Evolutionary conservation across 2,329 filamentous ascomycete species (phyloP), one percentile per base, ranked within the genome.

Genomic region (Blastomyces percursus): DNA sequence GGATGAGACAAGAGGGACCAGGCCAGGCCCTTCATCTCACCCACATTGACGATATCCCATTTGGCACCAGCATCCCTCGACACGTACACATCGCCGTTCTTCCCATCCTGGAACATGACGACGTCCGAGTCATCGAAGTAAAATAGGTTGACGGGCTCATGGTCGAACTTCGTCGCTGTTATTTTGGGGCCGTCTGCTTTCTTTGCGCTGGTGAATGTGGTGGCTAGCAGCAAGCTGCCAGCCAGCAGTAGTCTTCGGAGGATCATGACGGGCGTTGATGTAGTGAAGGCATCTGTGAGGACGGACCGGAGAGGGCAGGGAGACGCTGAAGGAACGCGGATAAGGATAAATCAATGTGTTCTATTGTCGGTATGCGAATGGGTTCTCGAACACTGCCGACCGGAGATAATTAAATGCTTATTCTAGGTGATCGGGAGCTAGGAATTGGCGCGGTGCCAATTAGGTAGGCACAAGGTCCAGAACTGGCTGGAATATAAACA

Each of bases 101-200:
- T 74, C 59, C 79, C 71, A 72, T 96, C 89, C 69, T 88, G 86
- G 71, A 91, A 86, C 55, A 97, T 76, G 64, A 96, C 80, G 60
- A 88, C 84, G 73, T 96, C 87, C 67, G 90, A 92, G 74, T 93
- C 90, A 71, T 94, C 87, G 72, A 99, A 97, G 77, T 96, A 99
- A 77, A 89, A 88, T 67, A 96, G 79, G 72, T 86, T 86, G 61
- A 77, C 73, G 0, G 91, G 89, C 61, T 81, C 76, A 69, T 86
- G 80, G 54, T 88, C 79, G 76, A 96, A 89, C 56, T 82, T 76
- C 61, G 79, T 88, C 64, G 80, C 77, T 65, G 82, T 80, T 69
- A 96, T 81, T 62, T 81, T 80, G 30, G 92, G 92, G 58, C 80
- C 79, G 70, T 86, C 82, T 50, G 68, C 68, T 66, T 82, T 79